Evolutionary conservation across 257 asterid species (phyloP).

Genomic region (Striga asiatica): DNA sequence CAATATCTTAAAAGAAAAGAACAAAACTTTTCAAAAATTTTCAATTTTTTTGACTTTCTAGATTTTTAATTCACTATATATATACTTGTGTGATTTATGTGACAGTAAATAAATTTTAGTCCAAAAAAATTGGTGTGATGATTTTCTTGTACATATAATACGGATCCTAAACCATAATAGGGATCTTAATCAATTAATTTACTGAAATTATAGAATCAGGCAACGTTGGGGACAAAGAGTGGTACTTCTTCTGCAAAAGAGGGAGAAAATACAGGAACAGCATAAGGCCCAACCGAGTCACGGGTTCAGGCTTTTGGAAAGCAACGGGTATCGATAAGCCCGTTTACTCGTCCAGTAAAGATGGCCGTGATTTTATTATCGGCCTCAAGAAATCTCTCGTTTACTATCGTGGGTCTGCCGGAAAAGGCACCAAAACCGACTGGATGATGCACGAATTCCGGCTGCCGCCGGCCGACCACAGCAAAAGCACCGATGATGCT

Average conservation of each 20-base stretch:
- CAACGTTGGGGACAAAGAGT: slow-evolving; percentile 34
- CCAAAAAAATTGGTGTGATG: too few species aligned
- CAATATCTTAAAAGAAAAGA: too few species aligned
- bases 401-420: slow-evolving; percentile 73
- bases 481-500: background rate
- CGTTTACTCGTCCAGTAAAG: slow-evolving; percentile 22
- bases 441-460: slow-evolving; percentile 99
- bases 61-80: too few species aligned
- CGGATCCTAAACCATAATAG: too few species aligned
- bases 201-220: too few species aligned
- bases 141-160: too few species aligned
- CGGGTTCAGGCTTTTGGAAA: slow-evolving; percentile 85
- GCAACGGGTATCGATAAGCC: slow-evolving; percentile 85
- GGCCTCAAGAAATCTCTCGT: slow-evolving; percentile 89
- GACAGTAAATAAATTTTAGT: too few species aligned
- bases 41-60: too few species aligned
- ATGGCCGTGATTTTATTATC: slow-evolving; percentile 36
- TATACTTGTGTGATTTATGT: too few species aligned
- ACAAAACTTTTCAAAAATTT: too few species aligned
- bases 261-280: slow-evolving; percentile 86
- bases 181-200: too few species aligned
- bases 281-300: slow-evolving; percentile 72
- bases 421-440: slow-evolving; percentile 84
- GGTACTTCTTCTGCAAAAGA: slow-evolving; percentile 52
- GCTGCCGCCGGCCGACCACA: slow-evolving; percentile 22